Evolutionary conservation across 1,284 basidiomycete species (phyloP).

Genomic region (Rhodotorula sp.): DNA sequence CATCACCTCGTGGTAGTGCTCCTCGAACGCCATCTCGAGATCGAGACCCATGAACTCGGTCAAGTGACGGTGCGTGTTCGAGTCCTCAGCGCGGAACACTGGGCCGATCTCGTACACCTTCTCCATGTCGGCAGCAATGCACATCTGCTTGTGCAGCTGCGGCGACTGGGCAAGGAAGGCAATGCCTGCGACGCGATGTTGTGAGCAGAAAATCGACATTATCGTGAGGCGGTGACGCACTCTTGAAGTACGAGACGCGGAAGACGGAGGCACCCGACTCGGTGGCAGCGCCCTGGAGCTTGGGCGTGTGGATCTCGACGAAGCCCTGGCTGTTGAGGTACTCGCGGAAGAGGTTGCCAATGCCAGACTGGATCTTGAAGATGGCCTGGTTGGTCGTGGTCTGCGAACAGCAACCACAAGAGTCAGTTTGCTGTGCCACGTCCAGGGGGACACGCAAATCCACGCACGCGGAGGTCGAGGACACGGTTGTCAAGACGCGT

Average conservation of each 20-base stretch:
- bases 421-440: too few relatives aligned
- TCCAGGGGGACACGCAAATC: too few relatives aligned
- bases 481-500: conserved; percentile 95
- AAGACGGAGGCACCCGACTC: conserved; percentile 97
- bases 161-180: conserved; percentile 96
- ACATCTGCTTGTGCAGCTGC: conserved; percentile 99
- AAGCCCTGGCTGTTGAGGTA: conserved; percentile 76
- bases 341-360: conserved; percentile 85
- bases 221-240: conserved; percentile 53
- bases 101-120: conserved; percentile 94
- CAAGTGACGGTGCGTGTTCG: conserved; percentile 95
- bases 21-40: conserved; percentile 97
- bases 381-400: conserved; percentile 96
- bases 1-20: conserved; percentile 95
- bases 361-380: conserved; percentile 86
- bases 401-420: conserved; percentile 52
- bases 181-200: conserved; percentile 57
- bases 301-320: conserved; percentile 95
- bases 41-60: conserved; percentile 99
- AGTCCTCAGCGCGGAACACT: conserved; percentile 97
- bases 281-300: conserved; percentile 94
- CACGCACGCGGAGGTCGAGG: conserved; percentile 81
- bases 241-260: conserved; percentile 97
- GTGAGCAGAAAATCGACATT: not conserved
- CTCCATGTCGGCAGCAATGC: conserved; percentile 97